phyloP scores from a whole-genome alignment of 2,329 filamentous ascomycete species.

The Penicillium sumatraense region DNA sequence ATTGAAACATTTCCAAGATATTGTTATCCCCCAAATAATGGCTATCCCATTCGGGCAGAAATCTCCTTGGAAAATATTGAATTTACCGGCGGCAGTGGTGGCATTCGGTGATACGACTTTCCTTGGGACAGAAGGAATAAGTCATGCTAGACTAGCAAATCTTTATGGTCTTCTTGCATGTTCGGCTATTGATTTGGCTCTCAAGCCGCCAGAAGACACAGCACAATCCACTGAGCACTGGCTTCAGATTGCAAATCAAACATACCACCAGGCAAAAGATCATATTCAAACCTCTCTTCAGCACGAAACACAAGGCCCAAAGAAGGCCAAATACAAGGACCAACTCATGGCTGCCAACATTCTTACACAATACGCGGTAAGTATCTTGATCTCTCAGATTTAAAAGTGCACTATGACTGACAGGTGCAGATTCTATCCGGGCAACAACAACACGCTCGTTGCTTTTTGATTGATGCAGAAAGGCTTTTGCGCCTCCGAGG shows the following conservation, averaged over 20 bases:
- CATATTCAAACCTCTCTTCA: slow-evolving; percentile 38
- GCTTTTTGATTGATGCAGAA: slow-evolving; percentile 45
- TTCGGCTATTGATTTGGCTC: slow-evolving; percentile 31
- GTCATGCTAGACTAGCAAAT: slow-evolving; percentile 37
- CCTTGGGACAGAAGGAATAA: slow-evolving; percentile 30
- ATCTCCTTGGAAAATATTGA: slow-evolving; percentile 40
- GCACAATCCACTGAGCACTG: slow-evolving; percentile 27
- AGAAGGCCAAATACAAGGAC: slow-evolving; percentile 45
- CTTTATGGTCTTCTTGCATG: slow-evolving; percentile 36
- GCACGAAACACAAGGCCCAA: slow-evolving; percentile 32
- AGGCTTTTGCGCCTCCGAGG: slow-evolving; percentile 41
- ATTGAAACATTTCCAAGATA: slow-evolving; percentile 37
- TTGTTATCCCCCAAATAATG: slow-evolving; percentile 37
- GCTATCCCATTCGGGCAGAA: slow-evolving; percentile 36
- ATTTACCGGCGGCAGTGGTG: slow-evolving; percentile 35
- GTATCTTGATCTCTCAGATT: background rate
- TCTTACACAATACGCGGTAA: slow-evolving; percentile 39
- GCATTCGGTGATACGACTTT: slow-evolving; percentile 38
- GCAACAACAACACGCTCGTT: slow-evolving; percentile 38
- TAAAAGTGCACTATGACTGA: slow-evolving; percentile 2
- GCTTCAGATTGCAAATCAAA: slow-evolving; percentile 28
- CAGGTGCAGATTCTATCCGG: slow-evolving; percentile 29
- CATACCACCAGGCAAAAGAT: slow-evolving; percentile 35
- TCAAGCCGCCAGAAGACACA: slow-evolving; percentile 13
- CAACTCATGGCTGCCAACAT: slow-evolving; percentile 42